A percentile compares a stretch with the other conserved stretches of the same genome.
Conservation (phyloP, 257 asterid genomes). For the Nicotiana tabacum region DNA sequence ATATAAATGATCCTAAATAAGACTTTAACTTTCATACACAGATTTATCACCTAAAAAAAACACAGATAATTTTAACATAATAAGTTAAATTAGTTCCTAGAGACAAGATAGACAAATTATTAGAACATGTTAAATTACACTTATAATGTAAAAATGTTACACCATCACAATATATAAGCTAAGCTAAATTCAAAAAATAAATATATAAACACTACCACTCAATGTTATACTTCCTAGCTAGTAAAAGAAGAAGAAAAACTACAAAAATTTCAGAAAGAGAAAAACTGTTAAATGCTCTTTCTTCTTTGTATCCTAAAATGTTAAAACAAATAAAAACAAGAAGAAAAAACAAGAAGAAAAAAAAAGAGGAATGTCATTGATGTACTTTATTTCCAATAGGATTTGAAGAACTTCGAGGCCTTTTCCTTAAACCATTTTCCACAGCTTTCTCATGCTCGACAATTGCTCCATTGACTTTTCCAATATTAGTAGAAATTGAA, state of each 20-base stretch:
- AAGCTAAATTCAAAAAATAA: too few relatives aligned
- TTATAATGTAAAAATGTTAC: too few relatives aligned
- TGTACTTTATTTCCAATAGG: slow-evolving; percentile 43
- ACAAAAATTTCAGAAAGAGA: slow-evolving; percentile 13
- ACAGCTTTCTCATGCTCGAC: slow-evolving; percentile 35
- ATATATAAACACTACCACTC: neutral
- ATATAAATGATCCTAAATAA: too few relatives aligned
- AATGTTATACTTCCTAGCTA: neutral
- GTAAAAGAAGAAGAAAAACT: neutral
- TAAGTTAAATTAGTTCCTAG: too few relatives aligned
- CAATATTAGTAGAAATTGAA: slow-evolving; percentile 21
- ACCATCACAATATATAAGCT: too few relatives aligned
- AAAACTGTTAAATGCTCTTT: slow-evolving; percentile 10
- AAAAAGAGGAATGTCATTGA: neutral
- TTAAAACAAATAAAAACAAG: neutral
- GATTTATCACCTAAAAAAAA: too few relatives aligned
- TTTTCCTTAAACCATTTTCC: slow-evolving; percentile 33
- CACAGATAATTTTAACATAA: too few relatives aligned
- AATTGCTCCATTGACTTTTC: slow-evolving; percentile 23
- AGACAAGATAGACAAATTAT: too few relatives aligned
- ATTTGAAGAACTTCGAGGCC: slow-evolving; percentile 50
- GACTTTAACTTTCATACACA: too few relatives aligned
- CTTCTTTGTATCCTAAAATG: slow-evolving; percentile 12
- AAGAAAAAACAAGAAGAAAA: neutral
- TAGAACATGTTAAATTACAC: too few relatives aligned